Base-by-base conservation (phyloP, 306 rosid species). In the Dryas alaskensis region DNA sequence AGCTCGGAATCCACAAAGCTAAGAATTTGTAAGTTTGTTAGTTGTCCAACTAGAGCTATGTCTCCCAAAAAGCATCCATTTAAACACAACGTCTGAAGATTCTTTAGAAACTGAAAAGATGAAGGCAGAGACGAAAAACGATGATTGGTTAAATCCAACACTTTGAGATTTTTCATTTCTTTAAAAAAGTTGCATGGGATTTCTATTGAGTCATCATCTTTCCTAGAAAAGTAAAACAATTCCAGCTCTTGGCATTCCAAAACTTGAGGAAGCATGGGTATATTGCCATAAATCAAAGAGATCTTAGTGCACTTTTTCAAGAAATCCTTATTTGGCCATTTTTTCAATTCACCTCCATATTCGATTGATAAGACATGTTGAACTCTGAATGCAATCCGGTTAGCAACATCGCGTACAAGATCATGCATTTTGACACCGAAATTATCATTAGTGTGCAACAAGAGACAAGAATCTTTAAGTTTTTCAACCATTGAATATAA, bases 401-500 rank as follows among this genome's bases (percentile, higher is more conserved):
- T 65, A 9, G 77, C 84, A 9, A 60, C 12, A 27, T 75, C 80
- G 25, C 78, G 69, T 22, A 75, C 73, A 4, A 80, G 63, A 16
- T 80, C 80, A 7, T 76, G 84, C 77, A 76, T 80, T 71, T 19
- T 65, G 25, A 76, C 43, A 2, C 0, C 3, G 0, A 9, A n/a
- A 4, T 53, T 27, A 0, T 76, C n/a, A 31, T 13, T 11, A 40
- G 45, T 25, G 14, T 75, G 74, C 3, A 27, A 70, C 59, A 80
- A 64, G 17, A 81, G 44, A 37, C 76, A 50, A 42, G 65, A 75
- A 58, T 60, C 11, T 42, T 76, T 71, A 13, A 71, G 48, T 39
- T 72, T 62, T 40, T 44, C 8, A 22, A 25, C 81, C 25, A 57
- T 0, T 10, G 54, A 40, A 76, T 6, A 10, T 3, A 81, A 69